phyloP scores from a whole-genome alignment of 768 basidiomycete genomes.

The Roridomyces roridus region DNA sequence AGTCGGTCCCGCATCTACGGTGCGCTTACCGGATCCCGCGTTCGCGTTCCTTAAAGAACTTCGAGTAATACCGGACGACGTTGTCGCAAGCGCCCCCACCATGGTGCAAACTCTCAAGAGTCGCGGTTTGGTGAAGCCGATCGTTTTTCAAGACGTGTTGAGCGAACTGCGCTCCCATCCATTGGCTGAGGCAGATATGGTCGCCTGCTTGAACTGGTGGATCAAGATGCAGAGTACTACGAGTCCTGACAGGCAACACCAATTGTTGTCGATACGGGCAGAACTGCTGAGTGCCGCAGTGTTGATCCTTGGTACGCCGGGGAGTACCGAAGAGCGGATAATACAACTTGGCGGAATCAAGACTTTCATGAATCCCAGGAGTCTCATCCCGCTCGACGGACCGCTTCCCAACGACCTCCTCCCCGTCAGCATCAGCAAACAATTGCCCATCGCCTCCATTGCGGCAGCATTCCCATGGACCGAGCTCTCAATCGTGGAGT shows the following conservation, averaged over 20 bases:
- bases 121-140: slow-evolving; percentile 70
- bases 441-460: slow-evolving; percentile 59
- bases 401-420: slow-evolving; percentile 80
- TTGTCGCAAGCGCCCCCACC: slow-evolving; percentile 58
- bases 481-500: slow-evolving; percentile 77
- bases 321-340: slow-evolving; percentile 54
- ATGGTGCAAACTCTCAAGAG: slow-evolving; percentile 69
- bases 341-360: slow-evolving; percentile 73
- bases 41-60: slow-evolving; percentile 82
- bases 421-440: slow-evolving; percentile 67
- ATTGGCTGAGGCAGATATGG: slow-evolving; percentile 72
- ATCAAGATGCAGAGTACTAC: slow-evolving; percentile 43
- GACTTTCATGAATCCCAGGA: slow-evolving; percentile 72
- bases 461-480: slow-evolving; percentile 71
- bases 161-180: slow-evolving; percentile 75
- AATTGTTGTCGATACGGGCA: slow-evolving; percentile 52
- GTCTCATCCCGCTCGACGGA: slow-evolving; percentile 71
- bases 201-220: slow-evolving; percentile 93
- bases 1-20: slow-evolving; percentile 64
- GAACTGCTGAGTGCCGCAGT: slow-evolving; percentile 79
- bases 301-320: slow-evolving; percentile 47
- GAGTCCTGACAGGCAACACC: slow-evolving; percentile 35
- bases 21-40: slow-evolving; percentile 76
- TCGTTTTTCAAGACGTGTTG: slow-evolving; percentile 85
- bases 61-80: slow-evolving; percentile 70